Evolutionary conservation across 169 alveolate genomes (phyloP).

Genomic region (Plasmodium inui): DNA sequence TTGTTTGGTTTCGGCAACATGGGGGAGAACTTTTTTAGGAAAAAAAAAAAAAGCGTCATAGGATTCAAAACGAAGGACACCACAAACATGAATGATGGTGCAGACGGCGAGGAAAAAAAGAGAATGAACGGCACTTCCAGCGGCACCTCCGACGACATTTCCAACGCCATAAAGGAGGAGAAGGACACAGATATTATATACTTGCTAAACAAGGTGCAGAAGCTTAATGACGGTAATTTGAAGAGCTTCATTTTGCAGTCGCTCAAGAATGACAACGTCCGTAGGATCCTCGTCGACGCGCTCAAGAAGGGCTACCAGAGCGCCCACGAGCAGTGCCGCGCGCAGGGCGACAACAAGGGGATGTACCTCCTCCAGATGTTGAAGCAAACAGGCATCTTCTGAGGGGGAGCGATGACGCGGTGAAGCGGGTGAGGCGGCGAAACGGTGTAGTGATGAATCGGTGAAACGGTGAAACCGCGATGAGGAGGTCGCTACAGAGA

Average conservation of each 20-base stretch:
- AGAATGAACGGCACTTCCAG: background rate
- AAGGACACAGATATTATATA: slow-evolving; percentile 66
- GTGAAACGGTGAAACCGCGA: background rate
- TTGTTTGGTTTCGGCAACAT: slow-evolving; percentile 67
- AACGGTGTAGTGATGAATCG: too few species aligned
- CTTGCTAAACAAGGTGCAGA: slow-evolving; percentile 55
- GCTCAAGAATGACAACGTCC: slow-evolving; percentile 43
- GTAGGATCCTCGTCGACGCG: slow-evolving; percentile 65
- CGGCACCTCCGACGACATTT: background rate
- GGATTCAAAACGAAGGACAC: slow-evolving; percentile 71
- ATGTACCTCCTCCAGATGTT: slow-evolving; percentile 71
- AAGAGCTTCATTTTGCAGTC: slow-evolving; percentile 73
- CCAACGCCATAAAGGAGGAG: slow-evolving; percentile 64
- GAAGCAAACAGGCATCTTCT: slow-evolving; percentile 65
- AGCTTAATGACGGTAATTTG: slow-evolving; percentile 54
- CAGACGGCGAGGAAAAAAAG: background rate
- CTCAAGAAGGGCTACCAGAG: slow-evolving; percentile 68
- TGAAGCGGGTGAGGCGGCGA: too few species aligned
- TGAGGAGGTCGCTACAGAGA: too few species aligned
- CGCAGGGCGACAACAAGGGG: slow-evolving; percentile 63
- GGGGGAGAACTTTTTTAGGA: slow-evolving; percentile 34
- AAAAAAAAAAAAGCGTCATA: slow-evolving; percentile 61
- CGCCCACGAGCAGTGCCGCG: slow-evolving; percentile 37
- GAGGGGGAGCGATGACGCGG: background rate
- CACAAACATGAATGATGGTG: background rate